Conservation (phyloP, 192 early-diverging fungal genomes). For the Entomortierella lignicola region DNA sequence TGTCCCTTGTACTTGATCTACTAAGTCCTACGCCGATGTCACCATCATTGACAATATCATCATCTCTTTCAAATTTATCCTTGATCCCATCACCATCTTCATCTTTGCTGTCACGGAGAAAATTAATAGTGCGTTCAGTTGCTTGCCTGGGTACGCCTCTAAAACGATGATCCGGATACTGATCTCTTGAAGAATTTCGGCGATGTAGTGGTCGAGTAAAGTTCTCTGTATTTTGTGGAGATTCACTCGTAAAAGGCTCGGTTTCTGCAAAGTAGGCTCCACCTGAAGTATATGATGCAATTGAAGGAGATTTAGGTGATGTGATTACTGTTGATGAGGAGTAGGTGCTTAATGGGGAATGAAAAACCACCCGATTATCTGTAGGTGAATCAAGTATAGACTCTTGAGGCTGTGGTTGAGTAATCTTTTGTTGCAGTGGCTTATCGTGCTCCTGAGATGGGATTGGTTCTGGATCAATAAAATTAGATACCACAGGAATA, state of each 20-base stretch:
- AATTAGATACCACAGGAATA: not conserved
- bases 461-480: not conserved
- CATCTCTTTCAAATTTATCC: conserved; percentile 15
- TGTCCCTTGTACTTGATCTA: not conserved
- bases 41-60: not conserved
- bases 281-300: not conserved
- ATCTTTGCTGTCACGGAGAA: not conserved
- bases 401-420: not conserved
- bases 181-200: not conserved
- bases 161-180: not conserved
- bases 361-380: too few relatives aligned
- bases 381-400: not conserved
- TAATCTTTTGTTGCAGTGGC: not conserved
- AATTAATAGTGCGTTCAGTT: not conserved
- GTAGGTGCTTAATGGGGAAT: not conserved
- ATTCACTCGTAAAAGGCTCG: not conserved
- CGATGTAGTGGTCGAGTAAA: not conserved
- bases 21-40: not conserved
- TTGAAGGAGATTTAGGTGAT: not conserved
- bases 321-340: not conserved
- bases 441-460: too few relatives aligned
- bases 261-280: not conserved
- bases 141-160: not conserved
- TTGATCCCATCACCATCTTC: conserved; percentile 6
- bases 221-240: not conserved